Percentiles rank a stretch among this genome's conserved stretches.
Evolutionary conservation across 129 eudicot species (phyloP).

Genomic region (Flaveria brownii): DNA sequence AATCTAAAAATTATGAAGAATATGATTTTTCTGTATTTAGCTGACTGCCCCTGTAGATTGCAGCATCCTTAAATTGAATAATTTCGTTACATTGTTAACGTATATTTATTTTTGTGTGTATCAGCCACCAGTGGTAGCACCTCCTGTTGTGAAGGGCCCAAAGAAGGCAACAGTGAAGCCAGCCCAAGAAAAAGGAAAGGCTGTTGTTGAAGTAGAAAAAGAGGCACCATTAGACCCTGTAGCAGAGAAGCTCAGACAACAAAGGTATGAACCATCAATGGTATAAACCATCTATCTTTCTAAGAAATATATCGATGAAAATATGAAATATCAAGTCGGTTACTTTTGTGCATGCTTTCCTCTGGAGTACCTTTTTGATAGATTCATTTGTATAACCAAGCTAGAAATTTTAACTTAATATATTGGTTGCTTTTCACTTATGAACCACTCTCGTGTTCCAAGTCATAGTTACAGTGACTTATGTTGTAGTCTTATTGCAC

Average conservation of each 20-base stretch:
- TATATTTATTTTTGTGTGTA: not conserved
- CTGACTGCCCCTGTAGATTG: not conserved
- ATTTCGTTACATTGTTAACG: not conserved
- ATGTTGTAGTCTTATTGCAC: not conserved
- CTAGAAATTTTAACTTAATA: not conserved
- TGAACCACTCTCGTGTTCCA: slow-evolving; percentile 2
- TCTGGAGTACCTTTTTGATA: slow-evolving; percentile 11
- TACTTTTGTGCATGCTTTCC: slow-evolving; percentile 1
- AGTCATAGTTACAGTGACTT: not conserved
- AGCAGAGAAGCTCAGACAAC: slow-evolving; percentile 88
- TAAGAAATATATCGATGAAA: slow-evolving; percentile 4
- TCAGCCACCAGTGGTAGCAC: slow-evolving; percentile 63
- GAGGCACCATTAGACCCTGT: slow-evolving; percentile 77
- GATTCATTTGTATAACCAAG: not conserved
- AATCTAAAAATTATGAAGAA: not conserved
- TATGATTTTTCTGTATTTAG: slow-evolving; percentile 4
- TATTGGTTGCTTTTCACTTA: slow-evolving; percentile 4
- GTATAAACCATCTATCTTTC: not conserved
- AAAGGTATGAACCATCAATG: slow-evolving; percentile 47
- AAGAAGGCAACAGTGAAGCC: slow-evolving; percentile 63
- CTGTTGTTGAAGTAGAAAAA: slow-evolving; percentile 53
- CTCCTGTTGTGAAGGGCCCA: slow-evolving; percentile 59
- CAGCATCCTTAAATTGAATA: not conserved
- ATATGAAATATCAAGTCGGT: slow-evolving; percentile 15
- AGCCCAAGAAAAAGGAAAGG: slow-evolving; percentile 65